Conservation (phyloP, 345 rosid genomes). For the sweet orange (Citrus sinensis) region DNA sequence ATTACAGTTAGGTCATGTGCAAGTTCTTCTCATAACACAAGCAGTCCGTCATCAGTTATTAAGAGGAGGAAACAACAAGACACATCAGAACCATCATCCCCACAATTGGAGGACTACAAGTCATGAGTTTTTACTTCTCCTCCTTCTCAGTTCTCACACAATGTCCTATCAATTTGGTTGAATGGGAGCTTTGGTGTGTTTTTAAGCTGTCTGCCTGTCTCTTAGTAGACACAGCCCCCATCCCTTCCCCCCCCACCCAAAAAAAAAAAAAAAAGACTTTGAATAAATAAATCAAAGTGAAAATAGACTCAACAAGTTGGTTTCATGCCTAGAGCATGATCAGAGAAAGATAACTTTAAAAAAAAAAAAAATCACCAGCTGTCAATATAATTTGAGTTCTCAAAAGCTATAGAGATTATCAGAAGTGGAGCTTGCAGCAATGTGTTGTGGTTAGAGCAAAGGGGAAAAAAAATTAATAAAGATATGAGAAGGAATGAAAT, state of each 20-base stretch:
- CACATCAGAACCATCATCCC: constrained; percentile 3
- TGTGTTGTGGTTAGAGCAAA: not conserved
- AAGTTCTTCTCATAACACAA: constrained; percentile 37
- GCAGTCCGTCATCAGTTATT: constrained; percentile 23
- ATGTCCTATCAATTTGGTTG: constrained; percentile 25
- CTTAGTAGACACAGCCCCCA: not conserved
- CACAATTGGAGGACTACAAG: constrained; percentile 11
- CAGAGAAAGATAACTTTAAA: no score
- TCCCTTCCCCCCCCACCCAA: no score
- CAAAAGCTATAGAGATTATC: constrained; percentile 4
- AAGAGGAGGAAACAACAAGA: constrained; percentile 42
- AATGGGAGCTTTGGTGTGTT: constrained; percentile 27
- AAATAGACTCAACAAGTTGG: not conserved
- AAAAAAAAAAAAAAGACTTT: not conserved
- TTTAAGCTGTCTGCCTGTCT: not conserved
- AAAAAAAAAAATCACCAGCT: not conserved
- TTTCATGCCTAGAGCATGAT: constrained; percentile 18
- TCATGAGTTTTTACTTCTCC: constrained; percentile 21
- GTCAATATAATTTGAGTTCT: not conserved
- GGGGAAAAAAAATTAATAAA: not conserved
- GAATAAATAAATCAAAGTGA: constrained; percentile 11
- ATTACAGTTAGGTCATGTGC: constrained; percentile 60
- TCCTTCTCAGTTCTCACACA: constrained; percentile 1
- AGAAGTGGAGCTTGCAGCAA: not conserved
- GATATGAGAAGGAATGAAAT: not conserved